Evolutionary conservation across 768 basidiomycete genomes (phyloP), one percentile per base, ranked within the genome.

Genomic region (Amanita pseudoporphyria): DNA sequence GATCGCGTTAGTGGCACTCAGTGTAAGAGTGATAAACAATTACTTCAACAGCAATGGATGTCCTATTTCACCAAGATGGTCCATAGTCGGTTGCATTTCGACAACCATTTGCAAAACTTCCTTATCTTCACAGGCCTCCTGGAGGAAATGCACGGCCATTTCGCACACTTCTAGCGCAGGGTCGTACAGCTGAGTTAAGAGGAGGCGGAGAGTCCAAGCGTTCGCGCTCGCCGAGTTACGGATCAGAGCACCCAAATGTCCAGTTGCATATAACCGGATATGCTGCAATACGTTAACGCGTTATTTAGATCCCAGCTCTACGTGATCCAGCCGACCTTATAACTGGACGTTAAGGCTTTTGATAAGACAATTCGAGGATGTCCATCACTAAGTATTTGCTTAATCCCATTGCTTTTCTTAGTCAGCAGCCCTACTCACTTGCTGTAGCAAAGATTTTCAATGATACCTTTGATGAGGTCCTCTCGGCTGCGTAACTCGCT

Each of bases 171-270:
- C 90, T 16, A 84, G 71, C 0, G 85, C 79, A 5, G 92, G 88
- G 59, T 99, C 96, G 63, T 98, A 99, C 9, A 98, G 71, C 64
- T 99, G 96, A 0, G 95, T 98, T 16, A 98, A 74, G 30, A 99
- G 81, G 9, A 98, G 77, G 6, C 88, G 81, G 37, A 98, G 71
- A 12, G 83, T 89, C 96, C 95, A 99, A 1, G 84, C 77, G 57
- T 86, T 83, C 0, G 87, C 79, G 31, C 67, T 78, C 6, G 74
- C 49, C 44, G 77, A 77, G 54, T 70, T 73, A 28, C 81, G 82
- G 53, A 97, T 84, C 35, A 96, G 72, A 32, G 80, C 71, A 21
- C 91, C 91, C 6, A 98, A 76, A 61, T 92, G 87, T 54, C 78
- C 78, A 1, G 95, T 98, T 0, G 95, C 87, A 60, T 87, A 92